A percentile compares a stretch with the other conserved stretches of the same genome.
Conservation (phyloP, 495 filamentous ascomycete species). For the Penicillium cataractarum region DNA sequence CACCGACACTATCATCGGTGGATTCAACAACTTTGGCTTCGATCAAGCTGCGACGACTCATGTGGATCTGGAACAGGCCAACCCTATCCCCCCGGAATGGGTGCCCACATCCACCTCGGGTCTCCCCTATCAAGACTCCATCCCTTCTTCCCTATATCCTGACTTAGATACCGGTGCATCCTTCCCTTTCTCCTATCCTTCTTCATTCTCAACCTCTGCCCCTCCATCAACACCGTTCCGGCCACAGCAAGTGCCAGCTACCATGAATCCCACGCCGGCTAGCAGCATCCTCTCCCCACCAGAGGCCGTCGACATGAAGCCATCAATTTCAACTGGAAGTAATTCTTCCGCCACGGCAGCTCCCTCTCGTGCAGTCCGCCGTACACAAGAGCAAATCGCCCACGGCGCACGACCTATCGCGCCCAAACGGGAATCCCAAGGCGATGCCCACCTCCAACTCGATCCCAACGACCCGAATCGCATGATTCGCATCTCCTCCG, state of each 20-base stretch:
- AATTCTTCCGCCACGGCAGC: constrained; percentile 31
- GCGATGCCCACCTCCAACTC: constrained; percentile 23
- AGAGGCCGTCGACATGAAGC: constrained; percentile 38
- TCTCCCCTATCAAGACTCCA: constrained; percentile 32
- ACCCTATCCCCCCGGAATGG: constrained; percentile 40
- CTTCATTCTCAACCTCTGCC: constrained; percentile 42
- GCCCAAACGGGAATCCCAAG: constrained; percentile 43
- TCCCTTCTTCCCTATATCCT: constrained; percentile 33
- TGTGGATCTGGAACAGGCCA: constrained; percentile 34
- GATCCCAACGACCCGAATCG: constrained; percentile 42
- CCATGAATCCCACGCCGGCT: constrained; percentile 7
- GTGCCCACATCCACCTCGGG: constrained; percentile 39
- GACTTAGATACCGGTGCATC: constrained; percentile 33
- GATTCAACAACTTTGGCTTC: constrained; percentile 49
- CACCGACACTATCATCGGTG: constrained; percentile 48
- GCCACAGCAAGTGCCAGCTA: constrained; percentile 17
- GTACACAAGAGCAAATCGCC: constrained; percentile 49
- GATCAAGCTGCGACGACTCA: constrained; percentile 40
- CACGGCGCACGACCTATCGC: constrained; percentile 49
- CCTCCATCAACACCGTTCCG: constrained; percentile 34
- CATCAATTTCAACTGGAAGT: constrained; percentile 39
- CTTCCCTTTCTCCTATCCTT: constrained; percentile 34
- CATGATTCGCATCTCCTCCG: constrained; percentile 60
- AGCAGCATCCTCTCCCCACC: constrained; percentile 10
- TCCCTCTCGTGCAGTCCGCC: constrained; percentile 44